A percentile compares a stretch with the other conserved stretches of the same genome.
Evolutionary conservation across 1,284 basidiomycete genomes (phyloP).

Genomic region (Apiotrichum domesticum): DNA sequence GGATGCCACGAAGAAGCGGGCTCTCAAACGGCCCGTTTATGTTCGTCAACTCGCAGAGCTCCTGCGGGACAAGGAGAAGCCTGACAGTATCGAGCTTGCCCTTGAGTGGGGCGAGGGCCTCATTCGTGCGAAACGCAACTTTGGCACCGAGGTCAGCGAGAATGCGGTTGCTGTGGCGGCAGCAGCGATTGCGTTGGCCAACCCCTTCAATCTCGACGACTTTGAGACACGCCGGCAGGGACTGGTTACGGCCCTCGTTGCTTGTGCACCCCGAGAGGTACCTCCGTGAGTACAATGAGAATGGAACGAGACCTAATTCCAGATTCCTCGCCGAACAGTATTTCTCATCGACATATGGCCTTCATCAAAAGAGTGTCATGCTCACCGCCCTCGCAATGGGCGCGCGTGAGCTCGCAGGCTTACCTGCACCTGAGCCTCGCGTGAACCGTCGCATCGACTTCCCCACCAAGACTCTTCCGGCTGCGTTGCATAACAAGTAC

Average conservation of each 20-base stretch:
- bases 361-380: constrained; percentile 73
- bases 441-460: constrained; percentile 51
- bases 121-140: constrained; percentile 70
- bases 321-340: constrained; percentile 85
- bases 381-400: constrained; percentile 79
- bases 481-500: constrained; percentile 62
- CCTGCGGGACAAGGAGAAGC: constrained; percentile 63
- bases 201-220: constrained; percentile 72
- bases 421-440: constrained; percentile 51
- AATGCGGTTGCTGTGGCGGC: constrained; percentile 77
- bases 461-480: constrained; percentile 72
- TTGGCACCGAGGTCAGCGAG: constrained; percentile 69
- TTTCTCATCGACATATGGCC: constrained; percentile 85
- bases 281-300: constrained; percentile 60
- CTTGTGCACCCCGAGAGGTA: constrained; percentile 66
- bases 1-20: constrained; percentile 51
- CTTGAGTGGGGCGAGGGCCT: constrained; percentile 70
- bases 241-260: constrained; percentile 70
- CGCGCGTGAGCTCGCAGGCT: constrained; percentile 72
- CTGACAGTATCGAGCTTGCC: constrained; percentile 69
- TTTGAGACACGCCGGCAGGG: constrained; percentile 75
- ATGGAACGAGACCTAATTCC: background rate
- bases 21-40: constrained; percentile 69
- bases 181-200: constrained; percentile 65
- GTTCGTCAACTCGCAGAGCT: constrained; percentile 70